Conservation (phyloP, 805 yeast genomes). For the Monosporozyma aerobia region DNA sequence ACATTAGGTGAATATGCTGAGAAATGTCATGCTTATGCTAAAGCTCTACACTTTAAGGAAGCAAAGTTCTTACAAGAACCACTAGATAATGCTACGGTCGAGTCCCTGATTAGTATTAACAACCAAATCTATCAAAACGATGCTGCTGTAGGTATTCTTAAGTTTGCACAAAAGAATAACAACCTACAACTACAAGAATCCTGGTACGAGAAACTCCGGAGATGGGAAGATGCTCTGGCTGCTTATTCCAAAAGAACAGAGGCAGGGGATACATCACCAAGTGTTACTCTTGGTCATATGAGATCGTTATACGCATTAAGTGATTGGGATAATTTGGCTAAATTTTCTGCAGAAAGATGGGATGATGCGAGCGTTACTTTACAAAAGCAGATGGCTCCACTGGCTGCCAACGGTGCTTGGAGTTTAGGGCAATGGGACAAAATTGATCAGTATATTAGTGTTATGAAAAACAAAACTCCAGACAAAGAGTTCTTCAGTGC, state of each 20-base stretch:
- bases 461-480: conserved; percentile 85
- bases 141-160: conserved; percentile 91
- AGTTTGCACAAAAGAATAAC: conserved; percentile 84
- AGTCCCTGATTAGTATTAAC: conserved; percentile 80
- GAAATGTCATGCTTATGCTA: conserved; percentile 91
- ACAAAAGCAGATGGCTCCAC: conserved; percentile 77
- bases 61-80: conserved; percentile 92
- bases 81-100: conserved; percentile 71
- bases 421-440: conserved; percentile 93
- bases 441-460: conserved; percentile 82
- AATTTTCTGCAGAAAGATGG: conserved; percentile 82
- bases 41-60: conserved; percentile 89
- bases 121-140: conserved; percentile 91
- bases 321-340: conserved; percentile 89
- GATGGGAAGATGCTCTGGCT: conserved; percentile 93
- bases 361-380: conserved; percentile 56
- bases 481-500: conserved; percentile 92
- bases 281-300: conserved; percentile 91
- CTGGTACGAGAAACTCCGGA: conserved; percentile 89
- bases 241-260: conserved; percentile 75
- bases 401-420: conserved; percentile 98
- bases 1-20: conserved; percentile 86
- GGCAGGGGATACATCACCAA: conserved; percentile 49
- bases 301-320: conserved; percentile 92
- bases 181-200: conserved; percentile 84